Conservation (phyloP, 345 rosid genomes). For the Balakata baccata region DNA sequence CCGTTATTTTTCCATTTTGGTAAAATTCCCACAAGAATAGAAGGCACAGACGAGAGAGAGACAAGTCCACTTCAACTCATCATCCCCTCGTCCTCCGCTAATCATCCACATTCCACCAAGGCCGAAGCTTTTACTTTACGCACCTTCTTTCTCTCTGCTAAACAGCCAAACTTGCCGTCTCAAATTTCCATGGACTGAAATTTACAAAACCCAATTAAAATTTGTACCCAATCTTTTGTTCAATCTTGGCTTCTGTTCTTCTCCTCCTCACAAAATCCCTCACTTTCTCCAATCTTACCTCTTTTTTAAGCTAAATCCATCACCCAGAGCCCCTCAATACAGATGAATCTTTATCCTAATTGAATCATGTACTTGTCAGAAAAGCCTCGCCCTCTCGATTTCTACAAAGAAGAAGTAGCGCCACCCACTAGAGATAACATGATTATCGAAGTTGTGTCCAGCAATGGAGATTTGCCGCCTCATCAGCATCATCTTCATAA, state of each 20-base stretch:
- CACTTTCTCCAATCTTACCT: conserved; percentile 14
- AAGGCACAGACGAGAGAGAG: too few relatives aligned
- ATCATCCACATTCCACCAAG: conserved; percentile 10
- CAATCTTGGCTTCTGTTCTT: conserved; percentile 9
- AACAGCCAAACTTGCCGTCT: not conserved
- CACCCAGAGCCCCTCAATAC: not conserved
- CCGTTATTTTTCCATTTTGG: too few relatives aligned
- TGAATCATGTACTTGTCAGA: conserved; percentile 71
- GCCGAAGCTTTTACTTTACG: conserved; percentile 32
- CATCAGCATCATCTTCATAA: conserved; percentile 33
- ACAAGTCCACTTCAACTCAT: conserved; percentile 14
- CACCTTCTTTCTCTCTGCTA: not conserved
- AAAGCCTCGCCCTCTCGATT: conserved; percentile 67
- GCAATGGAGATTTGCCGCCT: conserved; percentile 60
- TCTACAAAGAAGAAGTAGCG: conserved; percentile 65
- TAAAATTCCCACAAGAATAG: too few relatives aligned
- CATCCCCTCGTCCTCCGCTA: conserved; percentile 17
- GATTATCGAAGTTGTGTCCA: conserved; percentile 69
- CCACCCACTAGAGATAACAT: conserved; percentile 52
- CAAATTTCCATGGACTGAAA: not conserved
- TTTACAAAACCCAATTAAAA: not conserved
- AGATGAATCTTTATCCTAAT: not conserved
- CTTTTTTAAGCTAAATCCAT: not conserved
- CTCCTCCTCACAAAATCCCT: conserved; percentile 3
- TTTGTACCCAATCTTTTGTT: not conserved